phyloP scores from a whole-genome alignment of 352 stramenopile species.

The Blastocystis sp. region DNA sequence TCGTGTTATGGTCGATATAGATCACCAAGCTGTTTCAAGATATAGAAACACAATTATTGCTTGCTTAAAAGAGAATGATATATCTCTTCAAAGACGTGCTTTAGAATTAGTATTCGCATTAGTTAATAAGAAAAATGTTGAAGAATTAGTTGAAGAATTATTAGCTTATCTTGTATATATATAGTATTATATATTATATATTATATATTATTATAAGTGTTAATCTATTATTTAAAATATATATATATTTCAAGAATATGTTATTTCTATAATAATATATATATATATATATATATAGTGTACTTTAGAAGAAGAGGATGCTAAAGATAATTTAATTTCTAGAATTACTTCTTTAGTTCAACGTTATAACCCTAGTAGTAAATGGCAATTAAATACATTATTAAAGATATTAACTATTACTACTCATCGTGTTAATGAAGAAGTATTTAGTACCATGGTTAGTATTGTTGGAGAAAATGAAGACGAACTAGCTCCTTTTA shows the following conservation, averaged over 20 bases:
- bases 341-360: constrained; percentile 67
- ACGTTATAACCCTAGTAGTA: constrained; percentile 51
- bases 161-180: constrained; percentile 87
- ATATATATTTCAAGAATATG: too few species aligned
- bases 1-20: constrained; percentile 30
- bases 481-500: constrained; percentile 53
- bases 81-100: constrained; percentile 86
- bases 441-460: constrained; percentile 50
- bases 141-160: constrained; percentile 80
- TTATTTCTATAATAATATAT: too few species aligned
- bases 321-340: constrained; percentile 76
- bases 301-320: constrained; percentile 76
- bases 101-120: constrained; percentile 95
- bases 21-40: constrained; percentile 68
- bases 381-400: constrained; percentile 82
- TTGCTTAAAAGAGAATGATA: constrained; percentile 81
- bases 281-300: too few species aligned
- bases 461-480: constrained; percentile 30
- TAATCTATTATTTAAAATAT: too few species aligned
- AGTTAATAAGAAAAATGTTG: constrained; percentile 84
- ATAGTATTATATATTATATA: too few species aligned
- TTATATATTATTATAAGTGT: too few species aligned
- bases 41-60: constrained; percentile 83
- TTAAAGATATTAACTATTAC: constrained; percentile 95
- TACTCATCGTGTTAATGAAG: constrained; percentile 67